These are phyloP conservation scores for Flaveria linearis DNA, from an alignment of 129 eudicot genomes.

Conservation along the genomic window DNA sequence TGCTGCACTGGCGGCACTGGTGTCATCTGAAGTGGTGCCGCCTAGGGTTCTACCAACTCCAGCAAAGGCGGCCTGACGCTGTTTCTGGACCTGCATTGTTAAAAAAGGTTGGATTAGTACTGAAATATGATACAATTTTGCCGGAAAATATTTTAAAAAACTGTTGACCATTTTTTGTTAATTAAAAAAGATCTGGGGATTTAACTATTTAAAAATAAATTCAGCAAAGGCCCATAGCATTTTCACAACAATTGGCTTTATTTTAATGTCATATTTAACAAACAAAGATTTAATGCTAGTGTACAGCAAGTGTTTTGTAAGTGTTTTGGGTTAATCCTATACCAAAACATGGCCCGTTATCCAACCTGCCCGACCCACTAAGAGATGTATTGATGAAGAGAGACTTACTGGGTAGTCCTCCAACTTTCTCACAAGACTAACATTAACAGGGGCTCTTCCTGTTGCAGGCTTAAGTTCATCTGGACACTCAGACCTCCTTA, in stretches of 20 bases:
- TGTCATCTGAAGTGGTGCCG: conserved; percentile 43
- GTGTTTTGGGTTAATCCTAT: neutral
- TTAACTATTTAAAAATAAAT: neutral
- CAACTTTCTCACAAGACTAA: conserved; percentile 61
- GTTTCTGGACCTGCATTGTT: conserved; percentile 47
- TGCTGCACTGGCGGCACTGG: conserved; percentile 24
- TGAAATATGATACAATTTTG: neutral
- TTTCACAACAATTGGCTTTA: neutral
- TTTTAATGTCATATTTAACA: neutral
- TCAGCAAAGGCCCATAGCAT: neutral
- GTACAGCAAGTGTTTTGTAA: neutral
- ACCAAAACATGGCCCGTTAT: neutral
- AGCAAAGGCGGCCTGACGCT: conserved; percentile 47
- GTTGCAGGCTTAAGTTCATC: conserved; percentile 69
- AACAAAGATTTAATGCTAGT: neutral
- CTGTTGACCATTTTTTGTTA: neutral
- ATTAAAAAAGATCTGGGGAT: neutral
- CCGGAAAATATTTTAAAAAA: neutral
- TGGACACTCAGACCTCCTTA: conserved; percentile 75
- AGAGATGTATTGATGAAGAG: neutral
- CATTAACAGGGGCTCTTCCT: conserved; percentile 52
- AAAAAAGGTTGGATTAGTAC: neutral
- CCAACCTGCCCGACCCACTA: neutral
- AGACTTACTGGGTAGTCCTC: conserved; percentile 65
- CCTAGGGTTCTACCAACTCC: conserved; percentile 78